Evolutionary conservation across 2,329 filamentous ascomycete species (phyloP), one percentile per base, ranked within the genome.

Genomic region (Tolypocladium nubicola): DNA sequence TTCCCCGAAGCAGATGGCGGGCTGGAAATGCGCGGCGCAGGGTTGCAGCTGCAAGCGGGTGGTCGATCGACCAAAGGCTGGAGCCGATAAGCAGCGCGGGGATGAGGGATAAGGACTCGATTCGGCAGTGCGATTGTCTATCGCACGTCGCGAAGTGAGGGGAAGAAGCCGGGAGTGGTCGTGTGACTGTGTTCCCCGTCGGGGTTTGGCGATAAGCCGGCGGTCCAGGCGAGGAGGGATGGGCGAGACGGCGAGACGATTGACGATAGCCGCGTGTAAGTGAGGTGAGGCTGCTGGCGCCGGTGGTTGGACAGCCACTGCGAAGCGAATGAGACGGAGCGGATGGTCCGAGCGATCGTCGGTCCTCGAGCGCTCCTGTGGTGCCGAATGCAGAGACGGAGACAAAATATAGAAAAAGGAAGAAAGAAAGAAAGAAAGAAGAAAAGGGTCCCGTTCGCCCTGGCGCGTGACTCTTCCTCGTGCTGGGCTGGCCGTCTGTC

Each of bases 391-490:
- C 23, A 50, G 26, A 47, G 23, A 47, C 43, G 23, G 23, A 9
- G 13, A 19, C 23, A 26, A 3, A 26, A 30, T 30, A 30, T 4
- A 14, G 37, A 14, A 6, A 13, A 14, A 30, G 19, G 21, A 14
- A 30, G n/a, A 35, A 21, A 0, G 35, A 35, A 35, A 30, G 19
- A 35, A 14, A 30, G n/a, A 35, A 21, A 0, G 35, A 35, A 35
- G 21, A 21, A 37, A n/a, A 11, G 47, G 47, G 47, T 33, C 47
- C 45, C 26, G 47, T 35, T 35, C 47, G 47, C 30, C 37, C 26
- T 57, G 58, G 47, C 56, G 56, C 53, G 47, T 57, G 56, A 56
- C 47, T 56, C 55, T 52, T 58, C 40, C 21, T 54, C 49, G 53
- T 54, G 53, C 45, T 33, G 45, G 14, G 23, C 4, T 38, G 37